Base-by-base conservation (phyloP, 2,329 filamentous ascomycete genomes). In the Ustulina deusta region DNA sequence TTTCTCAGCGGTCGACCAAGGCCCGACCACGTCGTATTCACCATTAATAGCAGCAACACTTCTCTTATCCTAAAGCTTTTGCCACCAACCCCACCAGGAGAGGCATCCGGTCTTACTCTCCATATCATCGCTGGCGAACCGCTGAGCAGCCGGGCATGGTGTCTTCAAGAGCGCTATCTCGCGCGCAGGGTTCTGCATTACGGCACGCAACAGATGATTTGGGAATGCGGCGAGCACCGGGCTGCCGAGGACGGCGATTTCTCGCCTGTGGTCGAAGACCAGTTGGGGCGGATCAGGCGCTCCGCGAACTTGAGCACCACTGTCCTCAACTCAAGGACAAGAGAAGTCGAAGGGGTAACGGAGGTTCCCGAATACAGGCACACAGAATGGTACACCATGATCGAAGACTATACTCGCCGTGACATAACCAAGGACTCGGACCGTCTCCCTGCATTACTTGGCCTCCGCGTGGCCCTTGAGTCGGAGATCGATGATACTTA, bases 361-460 rank as follows among this genome's bases (percentile, higher is more conserved):
- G 49, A 65, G 25, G 22, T 44, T 32, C 29, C 22, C 2, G 49
- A 49, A 7, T 10, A 65, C 20, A 69, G 68, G 42, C 71, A 69
- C 59, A 54, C 42, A 1, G 63, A 62, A 13, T 75, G 73, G 73
- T 69, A 74, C 56, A 15, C n/a, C 0, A 72, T 74, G 70, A 55
- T 74, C 0, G 63, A 70, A 20, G 60, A 70, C 10, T 78, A 76
- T 46, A 73, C 72, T 3, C 38, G 42, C 6, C 68, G 74, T 20
- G 52, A 63, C 15, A 66, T 78, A 20, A 74, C 77, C 1, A 69
- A 69, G 9, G 46, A 68, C 13, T 70, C 65, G 6, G 77, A 78
- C 55, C 74, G 73, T 27, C 66, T 79, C 29, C 60, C 71, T 1
- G 76, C 75, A 9, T 48, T 78, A 46, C 71, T 73, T n/a, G 76